Evolutionary conservation across 768 basidiomycete genomes (phyloP), one percentile per base, ranked within the genome.

Genomic region (Sporobolomyces phaffii): DNA sequence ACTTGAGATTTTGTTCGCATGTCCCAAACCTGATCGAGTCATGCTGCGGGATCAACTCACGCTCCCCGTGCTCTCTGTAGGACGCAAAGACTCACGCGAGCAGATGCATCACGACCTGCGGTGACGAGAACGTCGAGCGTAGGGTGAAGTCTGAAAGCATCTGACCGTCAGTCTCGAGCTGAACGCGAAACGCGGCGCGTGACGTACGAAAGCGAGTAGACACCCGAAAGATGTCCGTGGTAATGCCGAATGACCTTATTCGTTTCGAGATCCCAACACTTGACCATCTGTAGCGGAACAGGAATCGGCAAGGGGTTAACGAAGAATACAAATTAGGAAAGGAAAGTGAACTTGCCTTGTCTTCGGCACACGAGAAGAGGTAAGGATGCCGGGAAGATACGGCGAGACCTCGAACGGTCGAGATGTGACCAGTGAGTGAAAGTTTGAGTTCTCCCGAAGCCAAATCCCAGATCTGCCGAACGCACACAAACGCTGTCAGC

Each of bases 221-320:
- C 93, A 48, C 96, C 96, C 0, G 93, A 97, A 26, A 96, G 83
- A 77, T 99, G 96, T 2, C 96, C 96, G 76, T 99, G 96, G 76
- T 99, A 98, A 78, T 97, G 92, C 24, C 96, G 85, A 61, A 99
- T 99, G 65, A 98, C 94, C 78, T 98, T 99, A 82, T 99, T 99
- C 31, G 89, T 88, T 78, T 99, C 96, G 54, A 99, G 80, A 75
- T 99, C 96, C 96, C 96, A 98, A 74, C 96, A 98, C 80, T 97
- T 98, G 40, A 99, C 96, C 96, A 97, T 98, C 91, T 96, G 76
- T 31, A 5, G 51, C 5, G 17, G n/a, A 9, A n/a, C 10, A 10
- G 14, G 2, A 29, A 20, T n/a, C 1, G 34, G 20, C 34, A 43
- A 62, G 28, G 54, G 49, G 33, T 4, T 64, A 11, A 26, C 9